Evolutionary conservation across 2,329 filamentous ascomycete species (phyloP).

Genomic region (Fusarium transvaalense): DNA sequence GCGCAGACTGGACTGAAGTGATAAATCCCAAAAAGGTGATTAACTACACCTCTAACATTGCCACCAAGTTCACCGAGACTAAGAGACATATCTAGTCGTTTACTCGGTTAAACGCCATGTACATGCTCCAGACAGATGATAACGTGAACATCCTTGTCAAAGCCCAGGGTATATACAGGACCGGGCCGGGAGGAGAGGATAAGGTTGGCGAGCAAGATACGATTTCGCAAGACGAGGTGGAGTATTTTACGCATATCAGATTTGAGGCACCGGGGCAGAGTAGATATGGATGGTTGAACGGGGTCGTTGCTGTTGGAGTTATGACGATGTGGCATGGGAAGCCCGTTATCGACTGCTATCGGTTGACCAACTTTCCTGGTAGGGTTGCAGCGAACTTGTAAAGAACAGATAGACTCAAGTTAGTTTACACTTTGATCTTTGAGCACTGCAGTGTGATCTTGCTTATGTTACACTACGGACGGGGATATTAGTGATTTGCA

Average conservation of each 20-base stretch:
- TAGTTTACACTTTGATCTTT: no score
- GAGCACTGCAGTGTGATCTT: no score
- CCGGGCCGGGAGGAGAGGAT: constrained; percentile 23
- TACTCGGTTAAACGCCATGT: constrained; percentile 30
- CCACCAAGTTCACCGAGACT: background rate
- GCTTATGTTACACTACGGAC: no score
- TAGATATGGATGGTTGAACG: constrained; percentile 34
- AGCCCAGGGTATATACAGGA: constrained; percentile 37
- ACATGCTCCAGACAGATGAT: constrained; percentile 36
- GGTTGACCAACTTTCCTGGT: constrained; percentile 41
- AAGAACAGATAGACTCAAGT: background rate
- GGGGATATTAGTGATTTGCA: no score
- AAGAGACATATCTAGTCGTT: constrained; percentile 9
- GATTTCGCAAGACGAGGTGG: constrained; percentile 34
- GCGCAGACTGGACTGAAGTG: constrained; percentile 40
- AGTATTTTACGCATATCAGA: constrained; percentile 40
- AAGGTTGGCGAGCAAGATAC: constrained; percentile 15
- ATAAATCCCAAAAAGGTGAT: constrained; percentile 33
- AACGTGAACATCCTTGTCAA: constrained; percentile 34
- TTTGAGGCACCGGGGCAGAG: constrained; percentile 37
- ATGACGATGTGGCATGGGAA: constrained; percentile 40
- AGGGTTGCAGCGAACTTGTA: constrained; percentile 16
- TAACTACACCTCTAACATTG: background rate
- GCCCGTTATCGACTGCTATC: constrained; percentile 40
- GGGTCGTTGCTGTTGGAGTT: constrained; percentile 29